Evolutionary conservation across 2,329 filamentous ascomycete species (phyloP).

Genomic region (Apiospora rasikravindrae): DNA sequence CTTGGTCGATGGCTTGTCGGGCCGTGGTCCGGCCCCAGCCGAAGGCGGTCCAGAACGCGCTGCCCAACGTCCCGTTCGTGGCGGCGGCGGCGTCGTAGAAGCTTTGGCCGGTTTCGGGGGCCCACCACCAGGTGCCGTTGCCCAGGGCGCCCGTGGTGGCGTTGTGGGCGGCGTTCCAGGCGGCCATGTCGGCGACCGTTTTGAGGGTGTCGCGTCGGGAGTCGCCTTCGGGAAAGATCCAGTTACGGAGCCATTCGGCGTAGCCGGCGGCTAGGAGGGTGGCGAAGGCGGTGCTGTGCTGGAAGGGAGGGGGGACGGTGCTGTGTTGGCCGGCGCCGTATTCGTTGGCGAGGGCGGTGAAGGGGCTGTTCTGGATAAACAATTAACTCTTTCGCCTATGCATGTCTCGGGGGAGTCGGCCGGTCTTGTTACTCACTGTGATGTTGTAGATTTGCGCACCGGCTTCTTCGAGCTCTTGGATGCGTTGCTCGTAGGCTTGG

Average conservation of each 20-base stretch:
- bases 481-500: neutral
- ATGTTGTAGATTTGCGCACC: neutral
- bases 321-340: slow-evolving; percentile 6
- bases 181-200: slow-evolving; percentile 25
- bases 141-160: slow-evolving; percentile 26
- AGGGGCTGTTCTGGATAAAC: neutral
- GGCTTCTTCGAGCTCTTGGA: neutral
- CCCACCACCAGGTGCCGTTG: slow-evolving; percentile 29
- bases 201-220: slow-evolving; percentile 26
- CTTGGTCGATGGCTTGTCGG: slow-evolving; percentile 24
- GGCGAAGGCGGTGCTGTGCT: slow-evolving; percentile 23
- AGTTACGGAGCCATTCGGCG: slow-evolving; percentile 28
- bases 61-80: slow-evolving; percentile 23
- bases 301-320: slow-evolving; percentile 18
- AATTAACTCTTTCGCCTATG: rapidly evolving
- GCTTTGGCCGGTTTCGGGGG: slow-evolving; percentile 25
- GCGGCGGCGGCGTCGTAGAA: slow-evolving; percentile 24
- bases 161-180: slow-evolving; percentile 30
- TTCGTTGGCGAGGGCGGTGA: neutral
- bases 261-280: slow-evolving; percentile 29
- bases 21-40: slow-evolving; percentile 23
- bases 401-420: too few species aligned
- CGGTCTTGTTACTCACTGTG: neutral
- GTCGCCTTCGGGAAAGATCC: slow-evolving; percentile 26
- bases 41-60: slow-evolving; percentile 23